A percentile compares a stretch with the other conserved stretches of the same genome.
Conservation (phyloP, 2,329 filamentous ascomycete species). For the Xylariaceae sp. region DNA sequence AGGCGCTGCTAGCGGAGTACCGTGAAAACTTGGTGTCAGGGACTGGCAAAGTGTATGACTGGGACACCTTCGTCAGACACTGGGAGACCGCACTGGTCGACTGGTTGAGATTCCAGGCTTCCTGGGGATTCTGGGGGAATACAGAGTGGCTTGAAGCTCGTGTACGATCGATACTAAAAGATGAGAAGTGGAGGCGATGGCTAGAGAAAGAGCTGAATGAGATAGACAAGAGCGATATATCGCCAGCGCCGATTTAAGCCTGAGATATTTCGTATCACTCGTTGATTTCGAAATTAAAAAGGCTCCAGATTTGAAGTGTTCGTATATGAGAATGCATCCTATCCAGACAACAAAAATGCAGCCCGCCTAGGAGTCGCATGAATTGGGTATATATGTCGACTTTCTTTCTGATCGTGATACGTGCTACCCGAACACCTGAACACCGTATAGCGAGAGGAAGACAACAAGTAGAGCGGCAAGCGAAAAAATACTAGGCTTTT, state of each 20-base stretch:
- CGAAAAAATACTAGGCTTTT: too few species aligned
- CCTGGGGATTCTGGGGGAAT: conserved; percentile 58
- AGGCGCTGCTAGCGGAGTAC: conserved; percentile 47
- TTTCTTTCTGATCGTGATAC: not conserved
- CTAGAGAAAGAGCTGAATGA: conserved; percentile 23
- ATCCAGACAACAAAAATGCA: too few species aligned
- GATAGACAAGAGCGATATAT: conserved; percentile 1
- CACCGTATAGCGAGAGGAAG: not conserved
- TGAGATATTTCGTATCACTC: too few species aligned
- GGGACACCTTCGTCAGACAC: conserved; percentile 50
- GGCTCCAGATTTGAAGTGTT: too few species aligned
- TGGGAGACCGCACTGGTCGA: conserved; percentile 65
- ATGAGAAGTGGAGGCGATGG: conserved; percentile 43
- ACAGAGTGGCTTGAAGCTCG: conserved; percentile 52
- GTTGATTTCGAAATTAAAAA: too few species aligned
- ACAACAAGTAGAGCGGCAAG: too few species aligned
- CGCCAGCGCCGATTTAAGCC: too few species aligned
- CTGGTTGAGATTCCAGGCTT: conserved; percentile 58
- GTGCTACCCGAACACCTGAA: conserved; percentile 5
- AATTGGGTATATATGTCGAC: too few species aligned
- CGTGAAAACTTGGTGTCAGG: conserved; percentile 31
- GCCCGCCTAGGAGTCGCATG: too few species aligned
- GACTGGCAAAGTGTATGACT: conserved; percentile 41
- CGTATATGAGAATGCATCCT: too few species aligned
- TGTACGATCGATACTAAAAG: conserved; percentile 43